Base-by-base conservation (phyloP, 371 early-diverging fungal species). In the Mortierella sp. region DNA sequence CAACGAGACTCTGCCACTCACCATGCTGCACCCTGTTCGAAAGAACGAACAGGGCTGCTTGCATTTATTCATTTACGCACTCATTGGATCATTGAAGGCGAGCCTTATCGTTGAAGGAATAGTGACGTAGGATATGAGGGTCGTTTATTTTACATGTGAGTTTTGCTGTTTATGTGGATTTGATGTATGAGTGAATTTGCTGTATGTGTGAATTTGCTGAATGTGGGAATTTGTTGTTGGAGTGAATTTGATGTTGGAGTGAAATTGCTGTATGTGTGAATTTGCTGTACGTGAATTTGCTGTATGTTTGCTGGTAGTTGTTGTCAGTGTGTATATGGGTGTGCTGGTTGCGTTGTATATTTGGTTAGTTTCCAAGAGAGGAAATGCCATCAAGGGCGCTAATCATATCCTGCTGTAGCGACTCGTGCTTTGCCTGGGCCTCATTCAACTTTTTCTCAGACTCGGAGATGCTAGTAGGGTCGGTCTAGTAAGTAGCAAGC, bases 321-420 rank as follows among this genome's bases (percentile, higher is more conserved):
- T 52, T 50, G 52, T 19, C n/a, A 14, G 16, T 24, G 28, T 11
- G 21, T n/a, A 9, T 19, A 38, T 14, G 16, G 24, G 28, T 11
- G 21, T n/a, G 8, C n/a, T 58, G 24, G 48, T 52, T 11, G 44
- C 24, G 34, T 9, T 70, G 6, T 45, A 34, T 7, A 19, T 8
- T 13, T 16, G 6, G 38, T 45, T 80, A 82, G 38, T 86, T 86
- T 48, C 87, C 80, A 2, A 86, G 78, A 16, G 80, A 45, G 3
- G 87, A 86, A 26, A 86, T 86, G 47, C 87, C 87, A 44, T 86
- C 87, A 71, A 86, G 70, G 21, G 87, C 87, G 38, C 71, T 82
- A 76, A 77, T 80, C 87, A 86, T 86, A 55, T 86, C 87, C 42
- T 75, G 60, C 57, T 86, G 87, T 38, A 86, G 70, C 13, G 76